Evolutionary conservation across 192 early-diverging fungal species (phyloP).

Genomic region (Coemansia sp.): DNA sequence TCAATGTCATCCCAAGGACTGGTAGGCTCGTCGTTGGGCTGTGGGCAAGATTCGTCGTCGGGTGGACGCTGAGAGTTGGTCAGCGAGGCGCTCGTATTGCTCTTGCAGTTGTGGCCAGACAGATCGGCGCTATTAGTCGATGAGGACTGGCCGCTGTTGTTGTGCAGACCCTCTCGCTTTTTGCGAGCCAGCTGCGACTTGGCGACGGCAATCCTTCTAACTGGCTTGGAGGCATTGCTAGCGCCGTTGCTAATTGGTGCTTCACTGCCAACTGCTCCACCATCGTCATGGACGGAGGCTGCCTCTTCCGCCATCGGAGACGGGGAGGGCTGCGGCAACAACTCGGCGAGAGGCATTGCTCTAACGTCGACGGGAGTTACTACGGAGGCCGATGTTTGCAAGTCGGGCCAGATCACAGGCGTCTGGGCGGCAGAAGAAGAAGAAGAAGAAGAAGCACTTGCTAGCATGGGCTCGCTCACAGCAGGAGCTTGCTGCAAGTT

Average conservation of each 20-base stretch:
- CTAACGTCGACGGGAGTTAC: background rate
- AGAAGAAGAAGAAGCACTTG: background rate
- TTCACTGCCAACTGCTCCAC: background rate
- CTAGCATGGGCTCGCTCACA: background rate
- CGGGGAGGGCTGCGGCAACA: background rate
- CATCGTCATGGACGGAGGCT: background rate
- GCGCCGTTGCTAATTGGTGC: background rate
- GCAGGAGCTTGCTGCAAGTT: constrained; percentile 5
- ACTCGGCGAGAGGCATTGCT: background rate
- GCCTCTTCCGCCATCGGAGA: background rate
- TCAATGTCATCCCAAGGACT: constrained; percentile 5
- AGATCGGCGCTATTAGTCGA: background rate
- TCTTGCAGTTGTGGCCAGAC: background rate
- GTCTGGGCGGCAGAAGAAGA: too few relatives aligned
- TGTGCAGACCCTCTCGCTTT: background rate
- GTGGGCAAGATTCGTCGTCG: background rate
- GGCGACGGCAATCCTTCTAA: constrained; percentile 28
- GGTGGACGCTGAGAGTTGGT: constrained; percentile 5
- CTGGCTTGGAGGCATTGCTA: background rate
- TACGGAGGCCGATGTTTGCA: background rate
- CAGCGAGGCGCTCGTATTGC: constrained; percentile 1
- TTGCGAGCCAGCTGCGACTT: constrained; percentile 17
- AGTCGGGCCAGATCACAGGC: background rate
- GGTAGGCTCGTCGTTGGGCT: background rate
- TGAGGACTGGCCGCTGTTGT: background rate